phyloP scores from a whole-genome alignment of 805 yeast species.

The Saturnispora hagleri region DNA sequence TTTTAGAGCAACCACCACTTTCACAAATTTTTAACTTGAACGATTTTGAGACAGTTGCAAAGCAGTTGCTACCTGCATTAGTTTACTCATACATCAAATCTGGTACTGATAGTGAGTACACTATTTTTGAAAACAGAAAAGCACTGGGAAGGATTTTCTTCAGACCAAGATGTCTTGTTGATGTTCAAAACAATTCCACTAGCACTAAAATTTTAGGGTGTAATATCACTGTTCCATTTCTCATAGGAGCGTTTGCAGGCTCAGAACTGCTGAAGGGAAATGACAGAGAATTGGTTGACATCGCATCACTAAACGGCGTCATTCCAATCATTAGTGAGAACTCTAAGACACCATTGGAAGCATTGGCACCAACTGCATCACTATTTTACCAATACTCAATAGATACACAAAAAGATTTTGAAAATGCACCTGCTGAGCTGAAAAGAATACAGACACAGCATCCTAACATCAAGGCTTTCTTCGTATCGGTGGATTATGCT shows the following conservation, averaged over 20 bases:
- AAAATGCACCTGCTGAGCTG: conserved; percentile 31
- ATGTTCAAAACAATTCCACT: conserved; percentile 55
- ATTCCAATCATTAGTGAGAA: conserved; percentile 83
- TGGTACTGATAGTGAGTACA: conserved; percentile 76
- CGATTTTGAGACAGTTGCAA: conserved; percentile 83
- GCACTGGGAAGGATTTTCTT: conserved; percentile 83
- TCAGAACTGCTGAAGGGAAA: conserved; percentile 80
- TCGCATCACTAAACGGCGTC: conserved; percentile 52
- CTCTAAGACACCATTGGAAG: conserved; percentile 74
- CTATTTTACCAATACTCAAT: conserved; percentile 84
- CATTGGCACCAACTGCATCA: conserved; percentile 53
- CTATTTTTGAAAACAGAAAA: conserved; percentile 48
- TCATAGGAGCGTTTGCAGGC: conserved; percentile 82
- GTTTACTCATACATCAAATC: conserved; percentile 85
- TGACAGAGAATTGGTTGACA: conserved; percentile 71
- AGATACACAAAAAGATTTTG: conserved; percentile 49
- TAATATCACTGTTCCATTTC: conserved; percentile 63
- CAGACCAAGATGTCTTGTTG: conserved; percentile 71
- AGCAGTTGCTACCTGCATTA: conserved; percentile 57
- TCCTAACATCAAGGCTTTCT: conserved; percentile 59
- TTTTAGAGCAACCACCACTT: conserved; percentile 43
- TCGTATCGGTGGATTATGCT: conserved; percentile 82
- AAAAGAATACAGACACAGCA: conserved; percentile 14
- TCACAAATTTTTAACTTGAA: conserved; percentile 58
- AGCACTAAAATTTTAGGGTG: conserved; percentile 63